These are phyloP conservation scores for Sporothrix globosa DNA, from an alignment of 2,329 filamentous ascomycete genomes.

Conservation along the genomic window DNA sequence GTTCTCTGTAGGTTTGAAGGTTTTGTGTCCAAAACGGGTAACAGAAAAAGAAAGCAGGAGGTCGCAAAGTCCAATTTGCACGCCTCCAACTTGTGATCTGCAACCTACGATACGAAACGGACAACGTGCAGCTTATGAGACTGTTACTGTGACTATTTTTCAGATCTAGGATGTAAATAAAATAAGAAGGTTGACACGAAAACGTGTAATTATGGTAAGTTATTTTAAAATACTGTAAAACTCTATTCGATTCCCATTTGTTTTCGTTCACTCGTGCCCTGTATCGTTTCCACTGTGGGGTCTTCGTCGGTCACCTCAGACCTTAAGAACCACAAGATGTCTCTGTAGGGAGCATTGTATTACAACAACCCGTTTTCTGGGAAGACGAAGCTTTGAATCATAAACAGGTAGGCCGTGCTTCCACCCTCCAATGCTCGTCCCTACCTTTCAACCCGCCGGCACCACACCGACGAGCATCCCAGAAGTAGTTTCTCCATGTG, in stretches of 20 bases:
- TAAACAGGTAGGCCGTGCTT: background rate
- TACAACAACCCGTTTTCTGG: slow-evolving; percentile 24
- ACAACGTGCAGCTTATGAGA: background rate
- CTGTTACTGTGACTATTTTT: background rate
- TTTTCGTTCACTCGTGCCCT: background rate
- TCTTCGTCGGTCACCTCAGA: background rate
- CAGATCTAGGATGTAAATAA: background rate
- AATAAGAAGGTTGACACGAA: background rate
- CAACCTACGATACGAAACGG: slow-evolving; percentile 11
- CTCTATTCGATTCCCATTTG: too few species aligned
- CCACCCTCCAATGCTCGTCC: background rate
- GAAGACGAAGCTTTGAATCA: slow-evolving; percentile 13
- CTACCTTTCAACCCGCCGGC: slow-evolving; percentile 5
- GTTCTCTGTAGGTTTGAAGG: too few species aligned
- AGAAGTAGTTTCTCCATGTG: slow-evolving; percentile 3
- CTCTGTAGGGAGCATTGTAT: slow-evolving; percentile 20
- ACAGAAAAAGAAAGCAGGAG: background rate
- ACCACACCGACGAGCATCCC: slow-evolving; percentile 26
- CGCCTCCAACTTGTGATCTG: slow-evolving; percentile 3
- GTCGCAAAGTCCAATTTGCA: background rate
- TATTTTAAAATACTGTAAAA: background rate
- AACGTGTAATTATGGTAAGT: background rate
- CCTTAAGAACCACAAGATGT: background rate
- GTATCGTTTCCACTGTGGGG: background rate
- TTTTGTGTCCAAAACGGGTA: background rate